Evolutionary conservation across 352 stramenopile genomes (phyloP), one percentile per base, ranked within the genome.

Genomic region (Lagenidium giganteum): DNA sequence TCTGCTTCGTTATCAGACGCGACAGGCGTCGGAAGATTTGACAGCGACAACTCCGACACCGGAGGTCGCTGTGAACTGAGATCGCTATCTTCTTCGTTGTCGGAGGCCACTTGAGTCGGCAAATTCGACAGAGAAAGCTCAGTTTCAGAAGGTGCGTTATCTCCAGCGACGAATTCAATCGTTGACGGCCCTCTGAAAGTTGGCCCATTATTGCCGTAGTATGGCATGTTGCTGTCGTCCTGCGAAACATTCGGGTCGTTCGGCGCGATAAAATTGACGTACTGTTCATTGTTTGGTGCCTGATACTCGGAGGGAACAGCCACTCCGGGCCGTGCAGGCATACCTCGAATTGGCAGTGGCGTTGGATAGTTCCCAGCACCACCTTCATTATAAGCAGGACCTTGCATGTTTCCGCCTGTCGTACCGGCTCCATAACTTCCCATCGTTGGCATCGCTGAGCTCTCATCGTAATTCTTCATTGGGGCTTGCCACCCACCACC

Each of bases 31-130:
- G n/a, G n/a, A n/a, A n/a, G n/a, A n/a, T n/a, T n/a, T n/a, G n/a
- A n/a, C n/a, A n/a, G n/a, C n/a, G n/a, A n/a, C n/a, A n/a, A n/a
- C n/a, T n/a, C n/a, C n/a, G n/a, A n/a, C n/a, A n/a, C n/a, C n/a
- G n/a, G n/a, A n/a, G n/a, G n/a, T n/a, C 27, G 73, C 87, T 8
- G 69, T 89, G 44, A 76, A 44, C 53, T 89, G 76, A 14, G 76
- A 89, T 8, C 85, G 63, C 3, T 72, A 82, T 7, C 72, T 24
- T 67, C 37, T 20, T 61, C 74, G 8, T 54, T 51, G 22, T 87
- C 71, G 3, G 75, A 85, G 37, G 85, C 71, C n/a, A 72, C 64
- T 42, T 83, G 42, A 36, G 51, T 46, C 5, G 48, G 28, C 2
- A 40, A 49, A 22, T 40, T 55, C 5, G 45, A 51, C n/a, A 47